Base-by-base conservation (phyloP, 345 rosid genomes). In the Laguncularia racemosa region DNA sequence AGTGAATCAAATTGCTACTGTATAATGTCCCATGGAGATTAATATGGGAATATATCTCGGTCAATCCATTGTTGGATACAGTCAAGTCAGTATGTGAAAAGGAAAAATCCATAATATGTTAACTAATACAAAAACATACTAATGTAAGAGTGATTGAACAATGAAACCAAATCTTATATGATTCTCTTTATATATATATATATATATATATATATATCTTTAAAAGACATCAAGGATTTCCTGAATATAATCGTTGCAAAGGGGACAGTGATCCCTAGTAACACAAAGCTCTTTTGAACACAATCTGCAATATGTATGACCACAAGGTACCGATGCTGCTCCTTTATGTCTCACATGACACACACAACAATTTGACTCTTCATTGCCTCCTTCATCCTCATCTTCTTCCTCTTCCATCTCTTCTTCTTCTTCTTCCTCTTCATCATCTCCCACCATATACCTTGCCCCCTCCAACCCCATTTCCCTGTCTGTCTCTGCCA, bases 211-310 rank as follows among this genome's bases (percentile, higher is more conserved):
- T n/a, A n/a, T n/a, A 3, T 14, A 0, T 23, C 6, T 18, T 73
- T 61, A 90, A 57, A 93, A 93, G 56, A 93, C 82, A 56, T 87
- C 97, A 58, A 93, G 85, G 63, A 89, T 83, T 68, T 89, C 99
- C 58, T 77, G 58, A 21, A 89, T 87, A 67, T 77, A 87, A n/a
- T 81, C 80, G 50, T 84, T 89, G 83, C 99, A 93, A 14, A 85
- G 72, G 5, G 97, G 99, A 62, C 99, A 93, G 66, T 89, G 82
- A 1, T 96, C 95, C 59, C 95, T 77, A 58, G 84, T 85, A 13
- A 79, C 96, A 78, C 71, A 66, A 13, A 89, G 88, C 81, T 93
- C 99, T 67, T 83, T 89, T 7, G 99, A 87, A 53, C 99, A 93
- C 61, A 85, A 52, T 70, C 91, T 76, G 69, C 99, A 93, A 67